These are phyloP conservation scores for Diplosphaera chodatii DNA, from an alignment of 139 green algal species.

Conservation along the genomic window DNA sequence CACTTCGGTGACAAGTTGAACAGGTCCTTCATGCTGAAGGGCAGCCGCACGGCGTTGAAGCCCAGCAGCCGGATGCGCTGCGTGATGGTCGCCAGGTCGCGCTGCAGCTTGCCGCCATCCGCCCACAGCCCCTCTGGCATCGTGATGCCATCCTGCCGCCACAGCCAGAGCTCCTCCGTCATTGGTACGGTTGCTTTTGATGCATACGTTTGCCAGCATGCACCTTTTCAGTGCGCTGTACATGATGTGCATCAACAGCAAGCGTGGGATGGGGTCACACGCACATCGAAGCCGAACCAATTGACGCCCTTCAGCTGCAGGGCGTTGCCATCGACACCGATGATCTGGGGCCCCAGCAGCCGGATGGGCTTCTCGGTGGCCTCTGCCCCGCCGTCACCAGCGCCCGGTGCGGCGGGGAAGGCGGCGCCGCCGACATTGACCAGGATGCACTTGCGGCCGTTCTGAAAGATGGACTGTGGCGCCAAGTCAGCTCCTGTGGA, in stretches of 20 bases:
- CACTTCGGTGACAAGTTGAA: conserved; percentile 7
- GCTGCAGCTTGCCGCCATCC: conserved; percentile 2
- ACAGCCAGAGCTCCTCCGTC: too few species aligned
- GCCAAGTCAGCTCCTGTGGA: not conserved
- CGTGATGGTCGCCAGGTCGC: conserved; percentile 36
- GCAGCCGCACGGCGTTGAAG: conserved; percentile 41
- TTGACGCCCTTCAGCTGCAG: not conserved
- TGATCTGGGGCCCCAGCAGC: not conserved
- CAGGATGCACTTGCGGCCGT: not conserved
- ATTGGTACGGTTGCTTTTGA: too few species aligned
- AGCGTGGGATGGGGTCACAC: too few species aligned
- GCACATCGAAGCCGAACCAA: not conserved
- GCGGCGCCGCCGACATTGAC: not conserved
- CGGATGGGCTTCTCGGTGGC: not conserved
- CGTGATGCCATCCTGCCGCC: not conserved
- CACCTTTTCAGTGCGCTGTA: too few species aligned
- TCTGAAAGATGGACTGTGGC: not conserved
- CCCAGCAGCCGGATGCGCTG: conserved; percentile 45
- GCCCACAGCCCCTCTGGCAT: conserved; percentile 16
- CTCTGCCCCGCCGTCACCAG: not conserved
- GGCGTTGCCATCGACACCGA: not conserved
- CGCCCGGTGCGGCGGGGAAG: not conserved
- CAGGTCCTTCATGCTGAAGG: conserved; percentile 17
- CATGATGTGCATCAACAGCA: too few species aligned
- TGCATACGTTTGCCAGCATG: too few species aligned